Base-by-base conservation (phyloP, 371 early-diverging fungal species). In the Ecytonucleospora hepatopenaei region DNA sequence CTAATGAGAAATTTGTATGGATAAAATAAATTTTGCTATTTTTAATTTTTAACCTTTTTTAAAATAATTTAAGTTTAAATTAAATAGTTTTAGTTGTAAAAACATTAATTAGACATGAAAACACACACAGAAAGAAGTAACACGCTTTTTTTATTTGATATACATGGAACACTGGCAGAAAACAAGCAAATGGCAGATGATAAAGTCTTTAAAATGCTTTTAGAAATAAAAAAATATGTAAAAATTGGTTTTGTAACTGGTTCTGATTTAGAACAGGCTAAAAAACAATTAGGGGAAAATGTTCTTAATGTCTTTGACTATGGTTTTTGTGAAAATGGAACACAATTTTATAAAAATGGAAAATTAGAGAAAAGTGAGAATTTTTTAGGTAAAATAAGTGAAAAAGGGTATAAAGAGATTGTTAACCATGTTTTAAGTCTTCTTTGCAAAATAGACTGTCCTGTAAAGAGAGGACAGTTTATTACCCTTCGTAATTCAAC, bases 161-260 rank as follows among this genome's bases (percentile, higher is more conserved):
- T 98, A 34, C 97, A 98, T 78, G 99, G 97, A 66, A 96, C 99
- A 8, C 82, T 98, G 69, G 92, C 95, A 4, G 93, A 92, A 47
- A 92, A 76, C 2, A 56, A 74, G 35, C 63, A 82, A 71, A 70
- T 58, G 49, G 80, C 83, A 75, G 84, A 88, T 30, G 80, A 83
- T 8, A 86, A 87, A 74, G 90, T 96, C 86, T 79, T 81, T 63
- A 77, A 86, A 48, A 84, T 87, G 54, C 85, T 98, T 26, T 80
- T 77, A 16, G 82, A 83, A 35, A 82, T 97, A 53, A 86, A 88
- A 73, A 87, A 90, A 78, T 86, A 88, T 81, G 88, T 85, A 34
- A 88, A 86, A 34, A 84, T 95, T 68, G 99, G 93, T 4, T 97
- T 97, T 78, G 97, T 98, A 47, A 97, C 97, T 55, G 99, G 99